These are phyloP conservation scores for Pestalotiopsis sp. DNA, from an alignment of 2,329 filamentous ascomycete genomes.

Conservation along the genomic window DNA sequence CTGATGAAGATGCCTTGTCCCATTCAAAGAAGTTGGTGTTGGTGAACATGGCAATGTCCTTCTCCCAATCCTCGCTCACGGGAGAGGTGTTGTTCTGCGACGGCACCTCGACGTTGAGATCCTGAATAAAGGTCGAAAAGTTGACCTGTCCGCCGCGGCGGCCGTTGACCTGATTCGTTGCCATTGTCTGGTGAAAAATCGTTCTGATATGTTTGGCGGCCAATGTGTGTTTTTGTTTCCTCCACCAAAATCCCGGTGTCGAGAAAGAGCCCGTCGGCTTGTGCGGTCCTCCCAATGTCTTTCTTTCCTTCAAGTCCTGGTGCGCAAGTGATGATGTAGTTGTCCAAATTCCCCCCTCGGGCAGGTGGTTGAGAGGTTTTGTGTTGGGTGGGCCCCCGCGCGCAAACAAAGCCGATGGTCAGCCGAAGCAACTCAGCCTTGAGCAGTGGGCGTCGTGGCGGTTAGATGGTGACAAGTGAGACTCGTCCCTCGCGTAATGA, in stretches of 20 bases:
- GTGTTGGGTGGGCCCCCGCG: not conserved
- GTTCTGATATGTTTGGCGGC: not conserved
- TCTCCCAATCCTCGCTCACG: slow-evolving; percentile 59
- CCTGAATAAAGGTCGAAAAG: slow-evolving; percentile 86
- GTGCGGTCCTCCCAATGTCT: not conserved
- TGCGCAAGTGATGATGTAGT: slow-evolving; percentile 1
- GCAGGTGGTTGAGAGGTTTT: slow-evolving; percentile 1
- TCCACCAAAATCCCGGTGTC: not conserved
- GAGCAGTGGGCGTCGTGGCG: not conserved
- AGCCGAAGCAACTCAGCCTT: not conserved
- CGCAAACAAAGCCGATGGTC: not conserved
- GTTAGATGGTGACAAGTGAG: not conserved
- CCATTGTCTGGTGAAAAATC: not conserved
- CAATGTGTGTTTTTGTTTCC: not conserved
- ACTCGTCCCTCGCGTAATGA: not conserved
- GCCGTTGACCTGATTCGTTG: not conserved
- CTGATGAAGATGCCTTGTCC: slow-evolving; percentile 44
- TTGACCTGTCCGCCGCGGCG: slow-evolving; percentile 75
- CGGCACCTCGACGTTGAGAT: slow-evolving; percentile 72
- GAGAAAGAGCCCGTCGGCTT: not conserved
- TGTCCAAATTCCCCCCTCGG: slow-evolving; percentile 1
- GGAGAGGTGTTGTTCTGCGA: slow-evolving; percentile 52
- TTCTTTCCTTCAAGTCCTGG: not conserved
- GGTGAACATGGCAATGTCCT: slow-evolving; percentile 78
- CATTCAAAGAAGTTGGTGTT: slow-evolving; percentile 84